Base-by-base conservation (phyloP, 345 rosid species). In the Pseudoturritis turrita region DNA sequence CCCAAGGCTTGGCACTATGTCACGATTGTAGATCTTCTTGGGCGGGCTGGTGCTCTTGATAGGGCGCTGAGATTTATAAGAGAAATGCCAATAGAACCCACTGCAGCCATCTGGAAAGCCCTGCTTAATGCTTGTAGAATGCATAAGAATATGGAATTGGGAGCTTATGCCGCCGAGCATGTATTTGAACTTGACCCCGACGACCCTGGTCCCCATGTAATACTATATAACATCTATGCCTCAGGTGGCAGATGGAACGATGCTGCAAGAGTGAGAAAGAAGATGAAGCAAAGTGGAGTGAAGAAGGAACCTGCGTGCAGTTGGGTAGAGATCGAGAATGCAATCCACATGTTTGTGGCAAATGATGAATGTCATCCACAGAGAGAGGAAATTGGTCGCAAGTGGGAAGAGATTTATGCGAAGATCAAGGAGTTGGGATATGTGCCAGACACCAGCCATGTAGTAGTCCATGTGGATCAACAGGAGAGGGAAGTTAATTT, bases 71-170 rank as follows among this genome's bases (percentile, higher is more conserved):
- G 59, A 45, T 89, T 85, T 57, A 83, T 87, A 62, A 68, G 43
- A 70, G 82, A 80, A 23, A 83, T 89, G 85, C 88, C 90, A 8
- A 69, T 85, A 39, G 52, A 84, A 28, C 87, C 89, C 39, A 78
- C 84, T 28, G 80, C 83, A 18, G 87, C 86, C 9, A 76, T 87
- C 28, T 87, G 91, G 88, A 83, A 82, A 59, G 80, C 89, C 0
- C 59, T 89, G 80, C 87, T 87, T 57, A 83, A 84, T 47, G 96
- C 87, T 58, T 87, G 87, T 75, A 83, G 89, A 70, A 85, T 87
- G 84, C 89, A 89, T 71, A 82, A 87, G 73, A 84, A 89, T 49
- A 47, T 68, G 74, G 86, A 82, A 19, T 43, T 87, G 23, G 96
- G 91, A 39, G 68, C 78, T 56, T 85, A 81, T 79, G 88, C 89